Conservation (phyloP, 495 filamentous ascomycete species). For the Astrothelium subdiscretum region DNA sequence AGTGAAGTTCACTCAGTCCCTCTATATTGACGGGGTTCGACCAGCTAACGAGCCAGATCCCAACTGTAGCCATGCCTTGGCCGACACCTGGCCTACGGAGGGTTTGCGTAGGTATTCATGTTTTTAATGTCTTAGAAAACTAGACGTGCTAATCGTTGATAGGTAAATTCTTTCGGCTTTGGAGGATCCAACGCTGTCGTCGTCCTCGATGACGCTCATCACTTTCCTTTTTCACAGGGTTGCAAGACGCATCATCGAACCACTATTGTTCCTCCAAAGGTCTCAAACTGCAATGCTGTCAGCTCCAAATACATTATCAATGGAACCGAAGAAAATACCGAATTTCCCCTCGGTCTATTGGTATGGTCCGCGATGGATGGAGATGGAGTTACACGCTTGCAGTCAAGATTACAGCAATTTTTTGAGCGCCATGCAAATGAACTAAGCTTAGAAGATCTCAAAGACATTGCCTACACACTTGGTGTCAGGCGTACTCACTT, state of each 20-base stretch:
- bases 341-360: background rate
- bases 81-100: too few species aligned
- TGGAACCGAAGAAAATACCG: background rate
- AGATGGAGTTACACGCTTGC: background rate
- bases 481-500: background rate
- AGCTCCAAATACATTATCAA: background rate
- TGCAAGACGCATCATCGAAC: background rate
- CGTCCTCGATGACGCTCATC: constrained; percentile 23
- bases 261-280: background rate
- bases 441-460: background rate
- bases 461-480: background rate
- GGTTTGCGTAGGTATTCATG: too few species aligned
- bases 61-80: too few species aligned
- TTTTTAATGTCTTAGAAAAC: too few species aligned
- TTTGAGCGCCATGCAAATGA: constrained; percentile 8
- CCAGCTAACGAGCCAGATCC: constrained; percentile 21
- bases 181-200: constrained; percentile 41
- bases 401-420: background rate
- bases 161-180: constrained; percentile 33
- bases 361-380: background rate
- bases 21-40: constrained; percentile 23
- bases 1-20: background rate
- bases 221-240: background rate
- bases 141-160: constrained; percentile 4
- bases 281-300: background rate